These are phyloP conservation scores for Psilocybe cyanescens DNA, from an alignment of 768 basidiomycete species.

Conservation along the genomic window DNA sequence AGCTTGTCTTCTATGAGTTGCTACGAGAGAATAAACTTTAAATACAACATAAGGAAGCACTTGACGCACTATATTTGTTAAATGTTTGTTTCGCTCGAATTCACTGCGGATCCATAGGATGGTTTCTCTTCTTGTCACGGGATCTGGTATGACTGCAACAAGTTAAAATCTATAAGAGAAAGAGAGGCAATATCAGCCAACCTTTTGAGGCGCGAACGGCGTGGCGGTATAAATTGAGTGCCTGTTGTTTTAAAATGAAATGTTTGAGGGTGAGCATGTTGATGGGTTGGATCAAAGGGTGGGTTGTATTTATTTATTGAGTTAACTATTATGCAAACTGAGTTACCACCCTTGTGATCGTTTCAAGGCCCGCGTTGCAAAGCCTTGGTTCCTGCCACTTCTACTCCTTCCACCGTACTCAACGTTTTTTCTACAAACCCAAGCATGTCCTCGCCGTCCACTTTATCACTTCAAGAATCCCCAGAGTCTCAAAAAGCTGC, in stretches of 20 bases:
- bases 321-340: conserved; percentile 24
- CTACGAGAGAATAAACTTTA: conserved; percentile 34
- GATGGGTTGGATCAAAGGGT: conserved; percentile 22
- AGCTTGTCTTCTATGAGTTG: conserved; percentile 63
- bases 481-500: conserved; percentile 7
- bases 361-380: conserved; percentile 46
- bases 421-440: conserved; percentile 13
- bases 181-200: conserved; percentile 30
- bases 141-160: conserved; percentile 57
- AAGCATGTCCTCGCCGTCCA: conserved; percentile 23
- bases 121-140: conserved; percentile 63
- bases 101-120: conserved; percentile 74
- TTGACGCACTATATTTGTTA: conserved; percentile 58
- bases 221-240: conserved; percentile 64
- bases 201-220: conserved; percentile 74
- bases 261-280: conserved; percentile 62
- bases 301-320: conserved; percentile 12
- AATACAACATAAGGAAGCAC: neutral
- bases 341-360: conserved; percentile 29
- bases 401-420: conserved; percentile 23
- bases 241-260: conserved; percentile 70
- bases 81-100: conserved; percentile 63
- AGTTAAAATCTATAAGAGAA: conserved; percentile 7
- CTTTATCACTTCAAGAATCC: conserved; percentile 6
- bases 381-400: conserved; percentile 16